A percentile compares a stretch with the other conserved stretches of the same genome.
These are phyloP conservation scores for Kuraishia floccosa DNA, from an alignment of 805 yeast genomes.

Conservation along the genomic window DNA sequence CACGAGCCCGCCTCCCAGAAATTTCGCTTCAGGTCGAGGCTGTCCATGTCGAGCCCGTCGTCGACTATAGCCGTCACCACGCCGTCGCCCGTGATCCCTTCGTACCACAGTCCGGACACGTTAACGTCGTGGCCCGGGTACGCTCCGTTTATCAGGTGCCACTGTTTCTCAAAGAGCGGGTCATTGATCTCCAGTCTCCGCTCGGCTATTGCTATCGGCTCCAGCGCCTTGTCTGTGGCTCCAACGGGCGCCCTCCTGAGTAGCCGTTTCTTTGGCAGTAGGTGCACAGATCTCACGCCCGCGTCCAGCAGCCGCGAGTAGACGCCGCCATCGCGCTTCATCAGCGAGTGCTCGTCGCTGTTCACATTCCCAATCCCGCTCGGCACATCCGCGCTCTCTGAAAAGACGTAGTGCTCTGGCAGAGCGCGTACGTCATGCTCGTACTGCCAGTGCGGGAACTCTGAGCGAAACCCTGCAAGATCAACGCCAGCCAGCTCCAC, in stretches of 20 bases:
- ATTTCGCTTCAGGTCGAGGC: slow-evolving; percentile 58
- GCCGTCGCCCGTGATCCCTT: slow-evolving; percentile 72
- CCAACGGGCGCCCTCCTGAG: slow-evolving; percentile 49
- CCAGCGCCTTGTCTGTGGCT: slow-evolving; percentile 40
- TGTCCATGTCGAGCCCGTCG: slow-evolving; percentile 84
- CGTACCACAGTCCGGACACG: slow-evolving; percentile 75
- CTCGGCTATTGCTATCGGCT: slow-evolving; percentile 31
- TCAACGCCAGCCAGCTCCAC: slow-evolving; percentile 33
- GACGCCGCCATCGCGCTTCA: slow-evolving; percentile 17
- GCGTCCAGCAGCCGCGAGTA: slow-evolving; percentile 16
- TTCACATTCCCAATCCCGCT: slow-evolving; percentile 1
- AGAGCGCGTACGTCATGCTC: slow-evolving; percentile 59
- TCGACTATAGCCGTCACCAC: slow-evolving; percentile 84
- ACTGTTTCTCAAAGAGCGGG: slow-evolving; percentile 75
- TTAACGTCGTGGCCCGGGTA: slow-evolving; percentile 81
- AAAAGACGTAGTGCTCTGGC: slow-evolving; percentile 57
- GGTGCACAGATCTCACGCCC: slow-evolving; percentile 37
- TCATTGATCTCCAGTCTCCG: slow-evolving; percentile 56
- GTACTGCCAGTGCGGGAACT: slow-evolving; percentile 35
- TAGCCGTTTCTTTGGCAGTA: slow-evolving; percentile 42
- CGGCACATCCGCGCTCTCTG: slow-evolving; percentile 25
- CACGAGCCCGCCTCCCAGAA: slow-evolving; percentile 77
- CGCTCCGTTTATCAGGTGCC: slow-evolving; percentile 79
- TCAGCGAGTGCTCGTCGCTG: slow-evolving; percentile 4
- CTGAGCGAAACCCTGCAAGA: slow-evolving; percentile 20